A percentile compares a stretch with the other conserved stretches of the same genome.
phyloP scores from a whole-genome alignment of 805 yeast genomes.

The Metschnikowia gruessii region DNA sequence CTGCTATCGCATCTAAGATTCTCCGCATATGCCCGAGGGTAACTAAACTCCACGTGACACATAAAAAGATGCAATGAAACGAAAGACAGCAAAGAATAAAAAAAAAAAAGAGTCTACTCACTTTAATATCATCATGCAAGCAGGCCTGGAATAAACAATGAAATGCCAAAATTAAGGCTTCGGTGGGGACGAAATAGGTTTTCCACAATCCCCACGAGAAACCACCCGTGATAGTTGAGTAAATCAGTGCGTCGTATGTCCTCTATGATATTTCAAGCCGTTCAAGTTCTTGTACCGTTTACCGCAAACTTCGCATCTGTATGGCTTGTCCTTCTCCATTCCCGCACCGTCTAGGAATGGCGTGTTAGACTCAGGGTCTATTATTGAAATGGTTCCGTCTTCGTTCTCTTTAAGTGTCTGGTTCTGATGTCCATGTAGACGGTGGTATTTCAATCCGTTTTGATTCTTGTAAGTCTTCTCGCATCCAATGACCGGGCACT shows the following conservation, averaged over 20 bases:
- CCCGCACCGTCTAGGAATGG: conserved; percentile 94
- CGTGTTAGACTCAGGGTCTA: conserved; percentile 85
- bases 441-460: conserved; percentile 93
- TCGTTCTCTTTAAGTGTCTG: conserved; percentile 87
- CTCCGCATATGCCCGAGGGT: not conserved
- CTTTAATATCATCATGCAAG: not conserved
- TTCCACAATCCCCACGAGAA: not conserved
- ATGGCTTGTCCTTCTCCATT: conserved; percentile 96
- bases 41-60: not conserved
- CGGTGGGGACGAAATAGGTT: too few species aligned
- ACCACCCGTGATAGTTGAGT: not conserved
- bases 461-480: conserved; percentile 97
- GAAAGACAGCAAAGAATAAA: not conserved
- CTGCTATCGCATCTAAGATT: not conserved
- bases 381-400: conserved; percentile 88
- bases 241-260: conserved; percentile 88
- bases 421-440: conserved; percentile 95
- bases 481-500: conserved; percentile 97
- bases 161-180: not conserved
- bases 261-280: conserved; percentile 95
- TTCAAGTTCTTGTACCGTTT: conserved; percentile 93
- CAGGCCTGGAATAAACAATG: not conserved
- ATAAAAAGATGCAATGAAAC: not conserved
- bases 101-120: not conserved
- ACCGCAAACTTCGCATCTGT: conserved; percentile 97